Percentiles rank a stretch among this genome's conserved stretches.
Evolutionary conservation across 495 filamentous ascomycete species (phyloP).

Genomic region (Penicillium robsamsonii): DNA sequence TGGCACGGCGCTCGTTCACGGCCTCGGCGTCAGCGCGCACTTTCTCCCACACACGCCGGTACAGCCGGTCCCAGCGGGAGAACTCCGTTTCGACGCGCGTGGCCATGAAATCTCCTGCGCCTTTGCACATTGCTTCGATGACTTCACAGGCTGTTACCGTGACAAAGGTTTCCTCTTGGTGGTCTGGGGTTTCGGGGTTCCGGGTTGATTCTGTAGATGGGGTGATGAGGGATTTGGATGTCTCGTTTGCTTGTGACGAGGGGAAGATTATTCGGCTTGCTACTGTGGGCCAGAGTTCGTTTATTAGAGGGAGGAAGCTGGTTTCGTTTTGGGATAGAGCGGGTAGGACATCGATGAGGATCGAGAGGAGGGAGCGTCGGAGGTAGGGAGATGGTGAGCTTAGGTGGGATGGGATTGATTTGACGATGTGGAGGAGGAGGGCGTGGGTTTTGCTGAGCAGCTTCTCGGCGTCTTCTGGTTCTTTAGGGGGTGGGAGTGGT

Average conservation of each 20-base stretch:
- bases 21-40: slow-evolving; percentile 40
- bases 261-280: slow-evolving; percentile 57
- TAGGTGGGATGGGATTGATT: slow-evolving; percentile 78
- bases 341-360: slow-evolving; percentile 66
- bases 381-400: slow-evolving; percentile 76
- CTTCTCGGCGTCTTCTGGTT: slow-evolving; percentile 54
- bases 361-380: slow-evolving; percentile 69
- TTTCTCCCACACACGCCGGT: slow-evolving; percentile 39
- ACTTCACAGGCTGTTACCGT: slow-evolving; percentile 64
- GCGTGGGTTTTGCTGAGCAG: slow-evolving; percentile 55
- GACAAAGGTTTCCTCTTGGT: slow-evolving; percentile 73
- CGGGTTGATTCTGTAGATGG: slow-evolving; percentile 12
- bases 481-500: slow-evolving; percentile 39
- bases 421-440: slow-evolving; percentile 65
- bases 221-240: slow-evolving; percentile 32
- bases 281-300: slow-evolving; percentile 83
- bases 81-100: slow-evolving; percentile 70
- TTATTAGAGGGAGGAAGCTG: slow-evolving; percentile 81
- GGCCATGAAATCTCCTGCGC: slow-evolving; percentile 79
- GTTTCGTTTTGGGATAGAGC: slow-evolving; percentile 71
- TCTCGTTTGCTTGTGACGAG: slow-evolving; percentile 29
- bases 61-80: slow-evolving; percentile 51
- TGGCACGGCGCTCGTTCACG: slow-evolving; percentile 30
- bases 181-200: slow-evolving; percentile 25
- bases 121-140: slow-evolving; percentile 54